phyloP scores from a whole-genome alignment of 2,329 filamentous ascomycete genomes.

The Aspergillus arachidicola region DNA sequence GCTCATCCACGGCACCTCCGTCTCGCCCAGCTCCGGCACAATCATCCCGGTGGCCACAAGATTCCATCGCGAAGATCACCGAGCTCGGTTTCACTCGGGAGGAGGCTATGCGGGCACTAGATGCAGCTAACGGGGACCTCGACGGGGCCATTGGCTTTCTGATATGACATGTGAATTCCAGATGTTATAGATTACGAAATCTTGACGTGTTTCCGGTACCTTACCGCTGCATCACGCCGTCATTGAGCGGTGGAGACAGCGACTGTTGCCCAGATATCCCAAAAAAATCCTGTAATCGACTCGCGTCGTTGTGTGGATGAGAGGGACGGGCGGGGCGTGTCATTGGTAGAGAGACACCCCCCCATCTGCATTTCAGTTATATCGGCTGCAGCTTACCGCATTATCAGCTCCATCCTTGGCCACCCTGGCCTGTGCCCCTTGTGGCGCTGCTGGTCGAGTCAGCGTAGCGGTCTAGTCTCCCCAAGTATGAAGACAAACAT shows the following conservation, averaged over 20 bases:
- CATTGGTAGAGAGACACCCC: background rate
- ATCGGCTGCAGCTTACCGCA: constrained; percentile 2
- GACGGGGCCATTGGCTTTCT: constrained; percentile 85
- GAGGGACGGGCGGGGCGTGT: background rate
- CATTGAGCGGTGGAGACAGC: background rate
- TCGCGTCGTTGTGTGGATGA: background rate
- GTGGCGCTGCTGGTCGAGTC: constrained; percentile 1
- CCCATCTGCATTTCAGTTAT: background rate
- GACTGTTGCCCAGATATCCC: background rate
- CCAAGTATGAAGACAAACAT: background rate
- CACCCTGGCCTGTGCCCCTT: constrained; percentile 3
- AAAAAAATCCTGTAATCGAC: constrained; percentile 2
- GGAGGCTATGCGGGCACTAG: constrained; percentile 76
- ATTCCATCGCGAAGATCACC: constrained; percentile 74
- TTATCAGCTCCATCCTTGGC: background rate
- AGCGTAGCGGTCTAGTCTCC: constrained; percentile 1
- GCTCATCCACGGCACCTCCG: constrained; percentile 20
- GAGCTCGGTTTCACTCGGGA: constrained; percentile 76
- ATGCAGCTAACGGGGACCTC: constrained; percentile 81
- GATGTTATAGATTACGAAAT: constrained; percentile 1
- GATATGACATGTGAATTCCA: constrained; percentile 45
- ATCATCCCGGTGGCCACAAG: constrained; percentile 53
- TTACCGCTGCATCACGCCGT: background rate
- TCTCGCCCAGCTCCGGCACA: constrained; percentile 29
- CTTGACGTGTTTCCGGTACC: background rate